These are phyloP conservation scores for Alternaria gaisen DNA, from an alignment of 2,329 filamentous ascomycete genomes.

Conservation along the genomic window DNA sequence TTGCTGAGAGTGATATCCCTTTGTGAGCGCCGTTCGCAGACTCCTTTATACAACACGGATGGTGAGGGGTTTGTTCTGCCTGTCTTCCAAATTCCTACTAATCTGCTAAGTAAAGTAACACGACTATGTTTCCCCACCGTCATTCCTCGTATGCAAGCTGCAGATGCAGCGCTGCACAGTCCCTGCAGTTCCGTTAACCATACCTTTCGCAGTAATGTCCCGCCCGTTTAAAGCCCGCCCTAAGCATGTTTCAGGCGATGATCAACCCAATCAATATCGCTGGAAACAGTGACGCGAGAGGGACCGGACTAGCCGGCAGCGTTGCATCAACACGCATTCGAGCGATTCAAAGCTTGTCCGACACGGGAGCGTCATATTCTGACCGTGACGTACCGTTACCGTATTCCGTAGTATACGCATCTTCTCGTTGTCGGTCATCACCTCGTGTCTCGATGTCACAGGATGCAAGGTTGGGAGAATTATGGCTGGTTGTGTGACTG, in stretches of 20 bases:
- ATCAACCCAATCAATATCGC: slow-evolving; percentile 1
- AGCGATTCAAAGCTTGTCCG: background rate
- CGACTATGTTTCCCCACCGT: background rate
- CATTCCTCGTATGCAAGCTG: background rate
- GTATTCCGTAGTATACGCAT: background rate
- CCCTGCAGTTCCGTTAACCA: background rate
- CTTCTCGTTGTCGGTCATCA: background rate
- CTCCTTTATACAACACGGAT: background rate
- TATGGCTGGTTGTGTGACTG: background rate
- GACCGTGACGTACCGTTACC: background rate
- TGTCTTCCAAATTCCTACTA: background rate
- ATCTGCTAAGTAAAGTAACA: slow-evolving; percentile 2
- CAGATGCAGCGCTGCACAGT: slow-evolving; percentile 1
- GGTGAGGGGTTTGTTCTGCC: slow-evolving; percentile 2
- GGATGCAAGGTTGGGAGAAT: background rate
- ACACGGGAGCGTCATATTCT: background rate
- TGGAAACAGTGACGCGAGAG: background rate
- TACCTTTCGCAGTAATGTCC: background rate
- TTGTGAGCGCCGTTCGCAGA: background rate
- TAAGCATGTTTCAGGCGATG: background rate
- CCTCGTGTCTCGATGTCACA: background rate
- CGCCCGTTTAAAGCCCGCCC: background rate
- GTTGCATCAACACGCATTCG: background rate
- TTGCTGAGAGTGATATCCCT: background rate
- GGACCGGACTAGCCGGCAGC: background rate